These are phyloP conservation scores for Stenocarpella maydis DNA, from an alignment of 2,329 filamentous ascomycete species.

Conservation along the genomic window DNA sequence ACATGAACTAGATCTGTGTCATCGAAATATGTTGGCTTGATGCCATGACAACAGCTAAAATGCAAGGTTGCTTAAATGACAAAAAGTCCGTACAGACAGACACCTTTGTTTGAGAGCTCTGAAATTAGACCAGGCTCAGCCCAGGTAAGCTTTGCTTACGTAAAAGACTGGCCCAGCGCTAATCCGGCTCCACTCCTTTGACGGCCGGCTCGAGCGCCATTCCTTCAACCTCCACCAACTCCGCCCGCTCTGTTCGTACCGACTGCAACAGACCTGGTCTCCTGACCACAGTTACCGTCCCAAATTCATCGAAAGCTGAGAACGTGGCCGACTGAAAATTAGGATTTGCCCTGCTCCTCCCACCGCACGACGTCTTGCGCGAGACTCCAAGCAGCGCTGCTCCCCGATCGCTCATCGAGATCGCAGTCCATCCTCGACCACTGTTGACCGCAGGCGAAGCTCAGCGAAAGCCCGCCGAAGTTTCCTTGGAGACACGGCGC, in stretches of 20 bases:
- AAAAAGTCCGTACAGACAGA: not conserved
- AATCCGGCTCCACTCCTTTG: conserved; percentile 1
- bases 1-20: not conserved
- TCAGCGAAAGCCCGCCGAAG: not conserved
- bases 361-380: not conserved
- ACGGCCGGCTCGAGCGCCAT: conserved; percentile 1
- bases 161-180: not conserved
- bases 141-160: conserved; percentile 4
- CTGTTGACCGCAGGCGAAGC: not conserved
- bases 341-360: not conserved
- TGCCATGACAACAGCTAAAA: not conserved
- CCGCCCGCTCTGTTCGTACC: not conserved
- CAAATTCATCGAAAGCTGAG: not conserved
- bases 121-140: too few relatives aligned
- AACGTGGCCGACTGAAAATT: not conserved
- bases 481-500: not conserved
- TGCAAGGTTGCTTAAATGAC: not conserved
- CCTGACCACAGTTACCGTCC: not conserved
- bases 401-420: not conserved
- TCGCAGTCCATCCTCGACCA: not conserved
- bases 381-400: not conserved
- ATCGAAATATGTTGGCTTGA: not conserved
- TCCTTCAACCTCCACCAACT: not conserved
- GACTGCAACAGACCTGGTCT: not conserved
- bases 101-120: too few relatives aligned